These are phyloP conservation scores for Apiotrichum domesticum DNA, from an alignment of 1,284 basidiomycete genomes.

Conservation along the genomic window DNA sequence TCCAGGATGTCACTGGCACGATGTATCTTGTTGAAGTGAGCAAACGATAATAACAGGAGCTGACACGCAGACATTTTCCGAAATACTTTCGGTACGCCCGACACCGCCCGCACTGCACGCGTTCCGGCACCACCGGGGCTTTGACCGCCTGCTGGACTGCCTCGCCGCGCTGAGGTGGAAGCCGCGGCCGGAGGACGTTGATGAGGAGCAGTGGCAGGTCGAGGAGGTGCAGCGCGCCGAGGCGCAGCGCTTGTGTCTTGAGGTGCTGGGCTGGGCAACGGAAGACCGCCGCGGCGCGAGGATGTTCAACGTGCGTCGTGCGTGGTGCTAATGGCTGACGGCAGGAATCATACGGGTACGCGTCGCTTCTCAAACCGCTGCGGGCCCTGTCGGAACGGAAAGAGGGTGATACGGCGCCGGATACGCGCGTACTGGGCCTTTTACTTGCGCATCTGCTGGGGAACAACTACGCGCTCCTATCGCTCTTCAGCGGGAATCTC, in stretches of 20 bases:
- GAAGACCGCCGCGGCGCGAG: conserved; percentile 25
- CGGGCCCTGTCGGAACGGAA: conserved; percentile 1
- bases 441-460: conserved; percentile 36
- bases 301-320: conserved; percentile 28
- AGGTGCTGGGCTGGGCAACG: conserved; percentile 34
- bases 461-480: conserved; percentile 38
- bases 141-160: conserved; percentile 21
- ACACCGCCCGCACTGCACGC: conserved; percentile 21
- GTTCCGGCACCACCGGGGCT: conserved; percentile 20
- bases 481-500: conserved; percentile 17
- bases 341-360: conserved; percentile 30
- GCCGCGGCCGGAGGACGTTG: conserved; percentile 6
- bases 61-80: conserved; percentile 32
- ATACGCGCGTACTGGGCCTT: conserved; percentile 28
- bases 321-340: background rate
- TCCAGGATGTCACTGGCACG: conserved; percentile 18
- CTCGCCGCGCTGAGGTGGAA: conserved; percentile 25
- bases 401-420: conserved; percentile 5
- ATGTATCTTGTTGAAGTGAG: conserved; percentile 41
- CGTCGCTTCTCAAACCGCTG: conserved; percentile 18
- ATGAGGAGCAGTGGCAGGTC: conserved; percentile 34
- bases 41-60: background rate
- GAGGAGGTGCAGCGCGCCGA: conserved; percentile 40
- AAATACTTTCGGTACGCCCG: conserved; percentile 26
- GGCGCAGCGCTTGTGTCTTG: conserved; percentile 34